A percentile compares a stretch with the other conserved stretches of the same genome.
These are phyloP conservation scores for Allium fistulosum DNA, from an alignment of 106 monocot species.

Conservation along the genomic window DNA sequence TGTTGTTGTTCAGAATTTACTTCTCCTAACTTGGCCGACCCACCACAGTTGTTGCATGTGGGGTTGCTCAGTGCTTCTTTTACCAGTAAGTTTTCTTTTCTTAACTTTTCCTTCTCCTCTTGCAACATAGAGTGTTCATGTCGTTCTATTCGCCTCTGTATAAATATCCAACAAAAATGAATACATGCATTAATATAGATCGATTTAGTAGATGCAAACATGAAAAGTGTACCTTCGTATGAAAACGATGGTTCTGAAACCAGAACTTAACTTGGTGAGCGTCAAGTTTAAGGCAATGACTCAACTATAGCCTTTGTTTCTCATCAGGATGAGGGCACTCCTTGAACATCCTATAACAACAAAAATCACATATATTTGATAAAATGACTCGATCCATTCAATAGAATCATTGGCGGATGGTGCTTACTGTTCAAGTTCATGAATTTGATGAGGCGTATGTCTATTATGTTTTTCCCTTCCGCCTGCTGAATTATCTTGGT, in stretches of 20 bases:
- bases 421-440: conserved; percentile 72
- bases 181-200: too few species aligned
- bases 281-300: conserved; percentile 57
- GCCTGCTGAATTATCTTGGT: conserved; percentile 33
- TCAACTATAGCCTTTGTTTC: conserved; percentile 82
- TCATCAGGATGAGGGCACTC: conserved; percentile 96
- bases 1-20: conserved; percentile 55
- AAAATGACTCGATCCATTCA: too few species aligned
- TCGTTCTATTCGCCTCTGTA: conserved; percentile 17
- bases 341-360: too few species aligned
- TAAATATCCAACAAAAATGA: neutral
- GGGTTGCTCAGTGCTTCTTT: conserved; percentile 56
- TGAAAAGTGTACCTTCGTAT: conserved; percentile 75
- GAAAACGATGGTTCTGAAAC: conserved; percentile 88
- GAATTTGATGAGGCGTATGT: conserved; percentile 62
- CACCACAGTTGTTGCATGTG: conserved; percentile 46
- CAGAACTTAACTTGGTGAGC: too few species aligned
- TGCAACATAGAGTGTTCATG: conserved; percentile 44
- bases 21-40: conserved; percentile 53
- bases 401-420: too few species aligned
- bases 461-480: conserved; percentile 55
- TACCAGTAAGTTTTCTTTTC: conserved; percentile 44
- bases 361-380: neutral
- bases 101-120: conserved; percentile 63
- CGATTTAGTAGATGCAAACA: neutral